Percentiles rank a stretch among this genome's conserved stretches.
Conservation (phyloP, 169 alveolate species). For the Cryptosporidium viatorum region DNA sequence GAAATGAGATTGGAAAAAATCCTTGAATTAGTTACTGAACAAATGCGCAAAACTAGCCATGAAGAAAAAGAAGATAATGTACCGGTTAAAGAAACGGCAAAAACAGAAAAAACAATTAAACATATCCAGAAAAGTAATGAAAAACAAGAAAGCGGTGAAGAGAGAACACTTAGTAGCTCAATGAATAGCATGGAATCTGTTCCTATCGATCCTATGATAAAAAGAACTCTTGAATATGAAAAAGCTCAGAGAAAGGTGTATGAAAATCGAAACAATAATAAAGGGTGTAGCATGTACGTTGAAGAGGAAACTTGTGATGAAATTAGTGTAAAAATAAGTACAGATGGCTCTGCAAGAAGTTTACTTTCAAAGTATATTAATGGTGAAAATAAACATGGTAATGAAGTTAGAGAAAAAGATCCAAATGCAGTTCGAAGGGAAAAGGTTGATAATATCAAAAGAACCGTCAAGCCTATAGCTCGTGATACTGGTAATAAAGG, state of each 20-base stretch:
- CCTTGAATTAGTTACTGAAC: constrained; percentile 14
- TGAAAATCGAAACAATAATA: background rate
- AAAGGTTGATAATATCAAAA: constrained; percentile 36
- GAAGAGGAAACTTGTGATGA: constrained; percentile 19
- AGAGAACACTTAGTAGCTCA: constrained; percentile 11
- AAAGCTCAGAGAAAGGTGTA: background rate
- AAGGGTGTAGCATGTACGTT: background rate
- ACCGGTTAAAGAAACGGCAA: background rate
- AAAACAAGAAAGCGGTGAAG: background rate
- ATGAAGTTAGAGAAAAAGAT: constrained; percentile 12
- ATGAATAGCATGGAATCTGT: constrained; percentile 13
- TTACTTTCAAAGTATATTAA: constrained; percentile 30
- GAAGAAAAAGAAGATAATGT: background rate
- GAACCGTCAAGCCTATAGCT: constrained; percentile 35
- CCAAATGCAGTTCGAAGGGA: constrained; percentile 6
- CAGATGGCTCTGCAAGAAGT: constrained; percentile 52
- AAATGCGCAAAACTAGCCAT: background rate
- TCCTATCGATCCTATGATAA: constrained; percentile 15
- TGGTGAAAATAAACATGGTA: constrained; percentile 27
- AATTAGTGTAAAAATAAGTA: constrained; percentile 38
- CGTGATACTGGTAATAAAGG: background rate
- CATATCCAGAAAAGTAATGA: background rate
- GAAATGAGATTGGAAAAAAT: constrained; percentile 57
- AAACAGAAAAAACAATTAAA: background rate
- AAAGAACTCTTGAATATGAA: constrained; percentile 17